A percentile compares a stretch with the other conserved stretches of the same genome.
Conservation (phyloP, 345 rosid species). For the Eucalyptus curtisii region DNA sequence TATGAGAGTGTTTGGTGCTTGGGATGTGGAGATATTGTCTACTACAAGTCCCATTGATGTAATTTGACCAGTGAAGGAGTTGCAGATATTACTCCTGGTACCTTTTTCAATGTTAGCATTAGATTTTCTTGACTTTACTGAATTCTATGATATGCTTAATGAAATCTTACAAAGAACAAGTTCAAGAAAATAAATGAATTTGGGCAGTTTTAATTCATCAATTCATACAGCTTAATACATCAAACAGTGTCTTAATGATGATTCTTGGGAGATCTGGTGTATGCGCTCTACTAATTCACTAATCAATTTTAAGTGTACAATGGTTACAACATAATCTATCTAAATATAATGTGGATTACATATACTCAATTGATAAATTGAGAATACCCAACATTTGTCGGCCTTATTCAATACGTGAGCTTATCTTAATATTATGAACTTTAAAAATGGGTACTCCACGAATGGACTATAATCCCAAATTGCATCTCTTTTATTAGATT, state of each 20-base stretch:
- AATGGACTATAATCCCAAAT: background rate
- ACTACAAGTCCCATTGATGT: background rate
- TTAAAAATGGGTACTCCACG: background rate
- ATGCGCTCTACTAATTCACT: background rate
- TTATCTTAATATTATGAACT: background rate
- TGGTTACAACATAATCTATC: background rate
- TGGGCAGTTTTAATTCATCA: background rate
- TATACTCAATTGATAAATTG: background rate
- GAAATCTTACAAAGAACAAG: background rate
- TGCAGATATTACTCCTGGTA: background rate
- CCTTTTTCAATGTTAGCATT: background rate
- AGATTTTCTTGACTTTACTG: background rate
- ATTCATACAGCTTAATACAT: background rate
- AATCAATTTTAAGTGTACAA: background rate
- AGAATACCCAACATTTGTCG: background rate
- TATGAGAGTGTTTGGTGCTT: background rate
- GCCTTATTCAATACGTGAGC: background rate
- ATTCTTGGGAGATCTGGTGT: background rate
- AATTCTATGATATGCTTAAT: background rate
- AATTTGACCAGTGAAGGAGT: background rate
- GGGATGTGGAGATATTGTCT: background rate
- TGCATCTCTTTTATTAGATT: background rate
- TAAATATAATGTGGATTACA: background rate
- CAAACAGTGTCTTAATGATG: background rate
- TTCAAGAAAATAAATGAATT: background rate